Conservation (phyloP, 495 filamentous ascomycete species). For the Aspergillus sclerotioniger region DNA sequence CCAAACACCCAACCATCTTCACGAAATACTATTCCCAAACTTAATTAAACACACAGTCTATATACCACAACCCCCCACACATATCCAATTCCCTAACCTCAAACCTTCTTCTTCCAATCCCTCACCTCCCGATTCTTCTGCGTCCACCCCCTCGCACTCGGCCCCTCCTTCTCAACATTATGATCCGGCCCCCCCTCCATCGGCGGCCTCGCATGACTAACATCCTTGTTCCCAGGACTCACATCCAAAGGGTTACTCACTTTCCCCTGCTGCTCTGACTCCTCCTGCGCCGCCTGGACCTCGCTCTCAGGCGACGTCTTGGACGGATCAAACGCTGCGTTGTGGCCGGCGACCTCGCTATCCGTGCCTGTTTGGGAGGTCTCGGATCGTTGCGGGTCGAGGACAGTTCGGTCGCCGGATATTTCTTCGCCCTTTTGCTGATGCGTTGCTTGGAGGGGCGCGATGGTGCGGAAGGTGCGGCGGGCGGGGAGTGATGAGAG, state of each 20-base stretch:
- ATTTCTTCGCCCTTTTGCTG: constrained; percentile 31
- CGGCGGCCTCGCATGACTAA: constrained; percentile 46
- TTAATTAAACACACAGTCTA: background rate
- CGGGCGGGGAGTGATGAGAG: background rate
- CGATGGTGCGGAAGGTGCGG: constrained; percentile 10
- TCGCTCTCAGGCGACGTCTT: constrained; percentile 57
- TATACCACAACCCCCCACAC: background rate
- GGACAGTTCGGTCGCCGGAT: constrained; percentile 51
- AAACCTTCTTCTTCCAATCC: constrained; percentile 2
- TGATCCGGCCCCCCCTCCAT: constrained; percentile 49
- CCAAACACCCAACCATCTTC: background rate
- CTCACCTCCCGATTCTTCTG: constrained; percentile 43
- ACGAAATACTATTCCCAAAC: background rate
- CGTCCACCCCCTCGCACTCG: constrained; percentile 47
- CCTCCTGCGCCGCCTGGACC: constrained; percentile 39
- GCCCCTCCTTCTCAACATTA: constrained; percentile 35
- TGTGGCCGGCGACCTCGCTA: constrained; percentile 46
- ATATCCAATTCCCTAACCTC: background rate
- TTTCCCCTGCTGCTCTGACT: constrained; percentile 27
- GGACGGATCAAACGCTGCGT: constrained; percentile 57
- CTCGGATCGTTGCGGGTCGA: constrained; percentile 56
- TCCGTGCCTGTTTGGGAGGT: constrained; percentile 59
- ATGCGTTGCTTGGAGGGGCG: constrained; percentile 8
- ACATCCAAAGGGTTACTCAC: constrained; percentile 53
- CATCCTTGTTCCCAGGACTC: constrained; percentile 58